Evolutionary conservation across 768 basidiomycete species (phyloP), one percentile per base, ranked within the genome.

Genomic region (Boletus edulis): DNA sequence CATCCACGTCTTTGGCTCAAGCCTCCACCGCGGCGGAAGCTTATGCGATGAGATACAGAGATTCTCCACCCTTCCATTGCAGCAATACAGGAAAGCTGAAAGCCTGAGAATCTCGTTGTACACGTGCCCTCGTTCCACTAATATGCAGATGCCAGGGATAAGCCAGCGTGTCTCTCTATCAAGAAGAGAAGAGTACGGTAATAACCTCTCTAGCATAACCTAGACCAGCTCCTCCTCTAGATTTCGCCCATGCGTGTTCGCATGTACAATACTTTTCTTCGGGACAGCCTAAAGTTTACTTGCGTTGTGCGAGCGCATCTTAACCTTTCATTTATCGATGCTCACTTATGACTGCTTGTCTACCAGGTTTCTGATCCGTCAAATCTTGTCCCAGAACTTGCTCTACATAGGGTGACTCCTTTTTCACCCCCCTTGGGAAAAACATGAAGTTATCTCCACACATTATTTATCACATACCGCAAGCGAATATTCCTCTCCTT

Each of bases 51-150:
- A 55, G 61, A 50, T 55, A 35, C 34, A 50, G 54, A 22, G 63
- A 67, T 64, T 67, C 65, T 61, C 64, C 65, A 61, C 24, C 29
- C 64, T 67, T 65, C 65, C 46, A 56, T 67, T 56, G 56, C 54
- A 64, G 51, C 51, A 53, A 55, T 55, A 54, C 52, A 54, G 34
- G 64, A 64, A 63, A 40, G 22, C 22, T 24, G 22, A 24, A 24
- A 24, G 4, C 27, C 39, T 56, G 51, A 42, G 62, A 67, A 58
- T 58, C 54, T 45, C 53, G n/a, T 51, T 41, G 34, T 43, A 60
- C 61, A 63, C 64, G 64, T 64, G 55, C 48, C 52, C 38, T 50
- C 45, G 37, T 37, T 38, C 52, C 31, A 44, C 35, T n/a, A 18
- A 31, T 17, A 24, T 29, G 17, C n/a, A 44, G 35, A 49, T 51